Base-by-base conservation (phyloP, 208 protist genomes). In the Porcisia hertigi region DNA sequence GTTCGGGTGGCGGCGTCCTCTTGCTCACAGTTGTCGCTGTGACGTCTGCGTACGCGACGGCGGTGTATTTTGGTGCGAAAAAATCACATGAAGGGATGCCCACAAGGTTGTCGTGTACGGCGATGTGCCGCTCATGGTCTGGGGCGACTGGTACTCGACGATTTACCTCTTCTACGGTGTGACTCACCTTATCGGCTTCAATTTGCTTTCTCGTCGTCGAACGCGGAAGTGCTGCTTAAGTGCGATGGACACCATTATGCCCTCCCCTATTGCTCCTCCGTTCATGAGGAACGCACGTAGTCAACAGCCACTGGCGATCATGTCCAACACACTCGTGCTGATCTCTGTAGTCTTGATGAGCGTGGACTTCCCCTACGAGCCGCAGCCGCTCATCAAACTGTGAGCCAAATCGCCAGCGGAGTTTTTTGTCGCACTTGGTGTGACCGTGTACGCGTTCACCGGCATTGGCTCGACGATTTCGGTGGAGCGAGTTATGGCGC, bases 401-500 rank as follows among this genome's bases (percentile, higher is more conserved):
- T 90, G 82, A 76, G 53, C 83, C 5, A 36, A 73, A 53, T 87
- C 86, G 3, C 53, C 80, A 18, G 71, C 80, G 12, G 81, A 87
- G 58, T 86, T 87, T 69, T 88, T 90, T 64, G 79, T 82, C 23
- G 86, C 86, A 18, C 73, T 90, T n/a, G 83, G 86, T 45, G 79
- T 90, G 20, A 80, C 73, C 11, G 86, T 90, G 57, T 86, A 90
- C 77, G 86, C 86, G 72, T 90, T 90, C 75, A 90, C 86, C 16
- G 83, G 83, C 23, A 82, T 90, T 77, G 83, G 86, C 39, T 86
- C 83, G 2, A 63, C 75, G 52, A 72, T 87, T 34, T 66, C 80
- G 23, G 73, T 88, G 2, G 83, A 88, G 81, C 86, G 83, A n/a
- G 82, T 69, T 47, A 88, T 90, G 86, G 1, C 67, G 52, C 73